These are phyloP conservation scores for Moricandia moricandioides DNA, from an alignment of 345 rosid species.

Conservation along the genomic window DNA sequence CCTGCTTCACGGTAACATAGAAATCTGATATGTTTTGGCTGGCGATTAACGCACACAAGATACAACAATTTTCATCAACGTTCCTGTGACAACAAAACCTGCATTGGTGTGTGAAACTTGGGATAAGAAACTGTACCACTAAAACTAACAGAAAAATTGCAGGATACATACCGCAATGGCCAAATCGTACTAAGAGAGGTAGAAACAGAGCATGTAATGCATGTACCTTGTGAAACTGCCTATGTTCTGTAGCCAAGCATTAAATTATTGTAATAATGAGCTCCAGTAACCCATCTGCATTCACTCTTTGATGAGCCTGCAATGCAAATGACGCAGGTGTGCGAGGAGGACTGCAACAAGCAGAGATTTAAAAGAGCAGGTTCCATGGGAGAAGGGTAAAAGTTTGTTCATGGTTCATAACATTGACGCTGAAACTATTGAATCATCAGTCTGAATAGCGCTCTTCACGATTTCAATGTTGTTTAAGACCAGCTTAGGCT, in stretches of 20 bases:
- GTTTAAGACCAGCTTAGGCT: too few species aligned
- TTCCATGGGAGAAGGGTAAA: background rate
- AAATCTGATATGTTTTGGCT: slow-evolving; percentile 10
- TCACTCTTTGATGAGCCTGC: slow-evolving; percentile 79
- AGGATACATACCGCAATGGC: background rate
- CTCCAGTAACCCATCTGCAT: slow-evolving; percentile 55
- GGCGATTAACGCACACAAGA: background rate
- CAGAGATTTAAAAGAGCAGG: slow-evolving; percentile 12
- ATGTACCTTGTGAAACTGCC: slow-evolving; percentile 25
- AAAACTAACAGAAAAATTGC: background rate
- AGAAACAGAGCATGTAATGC: slow-evolving; percentile 5
- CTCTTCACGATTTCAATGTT: too few species aligned
- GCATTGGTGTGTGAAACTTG: slow-evolving; percentile 6
- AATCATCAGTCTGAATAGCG: too few species aligned
- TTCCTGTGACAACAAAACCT: slow-evolving; percentile 21
- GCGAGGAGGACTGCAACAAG: background rate
- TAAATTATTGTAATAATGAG: slow-evolving; percentile 74
- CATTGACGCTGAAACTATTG: too few species aligned
- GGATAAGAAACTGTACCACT: background rate
- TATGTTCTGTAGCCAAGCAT: slow-evolving; percentile 52
- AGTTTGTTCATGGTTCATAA: background rate
- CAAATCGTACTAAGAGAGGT: background rate
- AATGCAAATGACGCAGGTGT: background rate
- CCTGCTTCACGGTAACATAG: background rate
- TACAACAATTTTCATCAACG: background rate